Percentiles rank a stretch among this genome's conserved stretches.
These are phyloP conservation scores for Pisolithus microcarpus DNA, from an alignment of 768 basidiomycete genomes.

Conservation along the genomic window DNA sequence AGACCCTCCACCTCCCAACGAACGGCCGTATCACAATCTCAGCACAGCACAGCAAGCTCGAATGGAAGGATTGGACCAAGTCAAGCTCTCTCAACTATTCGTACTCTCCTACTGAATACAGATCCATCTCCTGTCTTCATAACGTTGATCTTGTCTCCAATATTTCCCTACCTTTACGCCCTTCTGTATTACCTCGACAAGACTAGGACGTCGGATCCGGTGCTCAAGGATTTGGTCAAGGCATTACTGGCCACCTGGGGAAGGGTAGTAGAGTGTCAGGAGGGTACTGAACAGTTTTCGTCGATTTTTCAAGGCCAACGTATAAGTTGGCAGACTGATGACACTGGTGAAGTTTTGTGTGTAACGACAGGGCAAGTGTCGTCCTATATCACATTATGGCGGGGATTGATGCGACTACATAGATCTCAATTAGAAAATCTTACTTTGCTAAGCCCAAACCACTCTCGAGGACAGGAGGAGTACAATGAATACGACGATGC, in stretches of 20 bases:
- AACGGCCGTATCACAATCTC: background rate
- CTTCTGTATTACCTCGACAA: constrained; percentile 49
- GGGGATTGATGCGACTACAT: background rate
- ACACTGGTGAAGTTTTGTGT: constrained; percentile 44
- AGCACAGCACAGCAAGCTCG: constrained; percentile 1
- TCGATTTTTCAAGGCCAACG: constrained; percentile 45
- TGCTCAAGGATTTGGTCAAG: constrained; percentile 48
- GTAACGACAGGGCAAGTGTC: constrained; percentile 34
- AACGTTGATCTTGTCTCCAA: constrained; percentile 56
- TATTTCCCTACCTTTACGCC: constrained; percentile 60
- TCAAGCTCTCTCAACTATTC: constrained; percentile 43
- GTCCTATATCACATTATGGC: background rate
- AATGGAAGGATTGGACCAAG: constrained; percentile 22
- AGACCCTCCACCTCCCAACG: constrained; percentile 10
- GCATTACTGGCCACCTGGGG: constrained; percentile 72
- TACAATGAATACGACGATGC: constrained; percentile 44
- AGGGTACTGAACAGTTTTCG: constrained; percentile 55
- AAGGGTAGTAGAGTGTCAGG: constrained; percentile 46
- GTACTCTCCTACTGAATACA: constrained; percentile 58
- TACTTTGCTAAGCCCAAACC: constrained; percentile 47
- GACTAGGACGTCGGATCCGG: constrained; percentile 56
- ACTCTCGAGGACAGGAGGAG: constrained; percentile 33
- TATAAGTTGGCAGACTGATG: constrained; percentile 48
- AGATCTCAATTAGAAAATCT: constrained; percentile 22
- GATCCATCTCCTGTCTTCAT: constrained; percentile 73